A percentile compares a stretch with the other conserved stretches of the same genome.
Conservation (phyloP, 306 rosid genomes). For the Prosopis cineraria region DNA sequence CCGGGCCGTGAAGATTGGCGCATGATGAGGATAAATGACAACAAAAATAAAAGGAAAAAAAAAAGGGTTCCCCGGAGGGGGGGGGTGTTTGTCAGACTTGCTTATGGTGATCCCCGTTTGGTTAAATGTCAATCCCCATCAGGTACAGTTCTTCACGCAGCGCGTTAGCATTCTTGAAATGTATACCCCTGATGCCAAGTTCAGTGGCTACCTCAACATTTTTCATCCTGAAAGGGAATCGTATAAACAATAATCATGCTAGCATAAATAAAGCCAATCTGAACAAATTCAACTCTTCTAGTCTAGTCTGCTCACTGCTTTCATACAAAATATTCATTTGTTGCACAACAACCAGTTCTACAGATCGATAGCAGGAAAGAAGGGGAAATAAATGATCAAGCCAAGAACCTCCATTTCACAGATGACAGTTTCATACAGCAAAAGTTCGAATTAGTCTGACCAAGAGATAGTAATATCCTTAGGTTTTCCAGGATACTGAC, state of each 20-base stretch:
- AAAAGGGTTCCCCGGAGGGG: too few species aligned
- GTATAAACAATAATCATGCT: background rate
- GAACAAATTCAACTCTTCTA: constrained; percentile 17
- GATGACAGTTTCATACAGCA: too few species aligned
- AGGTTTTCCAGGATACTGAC: too few species aligned
- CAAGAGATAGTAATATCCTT: too few species aligned
- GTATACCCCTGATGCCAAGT: constrained; percentile 75
- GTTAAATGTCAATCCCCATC: constrained; percentile 58
- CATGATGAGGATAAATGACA: too few species aligned
- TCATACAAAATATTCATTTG: background rate
- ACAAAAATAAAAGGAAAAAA: too few species aligned
- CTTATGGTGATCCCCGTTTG: constrained; percentile 29
- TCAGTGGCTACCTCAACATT: constrained; percentile 82
- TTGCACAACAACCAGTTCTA: constrained; percentile 7
- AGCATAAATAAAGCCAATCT: background rate
- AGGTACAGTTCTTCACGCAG: constrained; percentile 59
- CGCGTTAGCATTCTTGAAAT: constrained; percentile 59
- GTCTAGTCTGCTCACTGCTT: background rate
- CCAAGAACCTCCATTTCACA: too few species aligned
- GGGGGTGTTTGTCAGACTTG: background rate
- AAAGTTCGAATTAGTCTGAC: too few species aligned
- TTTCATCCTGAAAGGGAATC: constrained; percentile 47
- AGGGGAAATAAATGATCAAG: too few species aligned
- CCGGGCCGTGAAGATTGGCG: too few species aligned
- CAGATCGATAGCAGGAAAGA: constrained; percentile 23